Evolutionary conservation across 2,329 filamentous ascomycete genomes (phyloP).

Genomic region (Fusarium albidum): DNA sequence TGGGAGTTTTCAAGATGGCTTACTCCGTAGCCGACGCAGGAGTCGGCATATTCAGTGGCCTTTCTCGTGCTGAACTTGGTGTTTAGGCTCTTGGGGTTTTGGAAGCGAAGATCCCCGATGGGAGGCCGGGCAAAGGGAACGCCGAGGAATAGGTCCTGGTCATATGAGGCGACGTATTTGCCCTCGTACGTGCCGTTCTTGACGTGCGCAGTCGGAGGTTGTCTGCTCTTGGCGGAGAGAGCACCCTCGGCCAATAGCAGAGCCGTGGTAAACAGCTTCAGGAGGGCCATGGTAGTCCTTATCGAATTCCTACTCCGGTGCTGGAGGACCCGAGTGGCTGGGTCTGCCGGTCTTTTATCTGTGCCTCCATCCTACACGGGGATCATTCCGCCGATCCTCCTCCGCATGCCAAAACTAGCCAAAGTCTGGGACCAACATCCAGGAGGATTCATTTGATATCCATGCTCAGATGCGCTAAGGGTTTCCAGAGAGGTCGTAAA

Average conservation of each 20-base stretch:
- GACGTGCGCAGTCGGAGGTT: constrained; percentile 27
- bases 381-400: no score
- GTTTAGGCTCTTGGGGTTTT: constrained; percentile 25
- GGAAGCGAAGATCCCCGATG: constrained; percentile 24
- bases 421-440: no score
- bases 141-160: constrained; percentile 36
- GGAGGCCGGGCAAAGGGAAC: constrained; percentile 36
- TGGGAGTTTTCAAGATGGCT: fast-evolving
- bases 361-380: no score
- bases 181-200: constrained; percentile 37
- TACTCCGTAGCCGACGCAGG: constrained; percentile 38
- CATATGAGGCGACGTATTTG: constrained; percentile 25
- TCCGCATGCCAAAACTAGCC: no score
- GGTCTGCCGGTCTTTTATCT: no score
- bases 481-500: no score
- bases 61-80: constrained; percentile 23
- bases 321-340: no score
- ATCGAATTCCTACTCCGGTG: no score
- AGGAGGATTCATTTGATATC: no score
- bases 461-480: no score
- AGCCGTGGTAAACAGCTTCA: constrained; percentile 3
- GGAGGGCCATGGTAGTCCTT: neutral
- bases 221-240: neutral
- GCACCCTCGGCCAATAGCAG: constrained; percentile 9
- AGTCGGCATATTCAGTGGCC: constrained; percentile 36